Evolutionary conservation across 176 grass and related monocot genomes (phyloP).

Genomic region (Pharus latifolius): DNA sequence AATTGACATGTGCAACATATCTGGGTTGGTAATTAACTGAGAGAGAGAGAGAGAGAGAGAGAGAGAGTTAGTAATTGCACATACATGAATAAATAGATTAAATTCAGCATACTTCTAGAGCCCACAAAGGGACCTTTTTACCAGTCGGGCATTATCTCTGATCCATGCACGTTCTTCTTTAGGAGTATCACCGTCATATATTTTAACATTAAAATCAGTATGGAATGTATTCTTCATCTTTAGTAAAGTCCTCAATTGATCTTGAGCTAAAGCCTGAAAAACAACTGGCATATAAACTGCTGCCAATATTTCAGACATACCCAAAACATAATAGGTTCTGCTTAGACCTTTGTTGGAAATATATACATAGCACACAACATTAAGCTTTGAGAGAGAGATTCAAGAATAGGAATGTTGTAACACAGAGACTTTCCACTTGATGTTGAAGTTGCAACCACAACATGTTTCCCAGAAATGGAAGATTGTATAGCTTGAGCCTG

Average conservation of each 20-base stretch:
- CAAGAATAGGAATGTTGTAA: slow-evolving; percentile 87
- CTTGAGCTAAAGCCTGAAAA: slow-evolving; percentile 92
- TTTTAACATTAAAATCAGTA: slow-evolving; percentile 48
- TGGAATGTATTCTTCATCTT: slow-evolving; percentile 58
- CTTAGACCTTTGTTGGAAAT: slow-evolving; percentile 86
- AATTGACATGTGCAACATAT: slow-evolving; percentile 87
- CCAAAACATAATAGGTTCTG: slow-evolving; percentile 16
- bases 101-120: neutral
- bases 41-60: slow-evolving; percentile 24
- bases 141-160: slow-evolving; percentile 71
- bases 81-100: neutral
- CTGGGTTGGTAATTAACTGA: slow-evolving; percentile 97
- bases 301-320: neutral
- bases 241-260: slow-evolving; percentile 70
- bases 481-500: slow-evolving; percentile 70
- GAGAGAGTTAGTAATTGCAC: neutral
- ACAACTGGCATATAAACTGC: slow-evolving; percentile 1
- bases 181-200: slow-evolving; percentile 96
- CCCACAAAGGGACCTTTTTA: slow-evolving; percentile 19
- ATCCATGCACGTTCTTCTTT: slow-evolving; percentile 65
- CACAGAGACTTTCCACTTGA: slow-evolving; percentile 97
- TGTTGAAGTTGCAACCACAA: slow-evolving; percentile 78
- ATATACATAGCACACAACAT: slow-evolving; percentile 77
- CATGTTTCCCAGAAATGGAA: slow-evolving; percentile 66
- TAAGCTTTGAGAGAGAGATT: slow-evolving; percentile 55